Evolutionary conservation across 1,284 basidiomycete genomes (phyloP), one percentile per base, ranked within the genome.

Genomic region (Sporisorium scitamineum): DNA sequence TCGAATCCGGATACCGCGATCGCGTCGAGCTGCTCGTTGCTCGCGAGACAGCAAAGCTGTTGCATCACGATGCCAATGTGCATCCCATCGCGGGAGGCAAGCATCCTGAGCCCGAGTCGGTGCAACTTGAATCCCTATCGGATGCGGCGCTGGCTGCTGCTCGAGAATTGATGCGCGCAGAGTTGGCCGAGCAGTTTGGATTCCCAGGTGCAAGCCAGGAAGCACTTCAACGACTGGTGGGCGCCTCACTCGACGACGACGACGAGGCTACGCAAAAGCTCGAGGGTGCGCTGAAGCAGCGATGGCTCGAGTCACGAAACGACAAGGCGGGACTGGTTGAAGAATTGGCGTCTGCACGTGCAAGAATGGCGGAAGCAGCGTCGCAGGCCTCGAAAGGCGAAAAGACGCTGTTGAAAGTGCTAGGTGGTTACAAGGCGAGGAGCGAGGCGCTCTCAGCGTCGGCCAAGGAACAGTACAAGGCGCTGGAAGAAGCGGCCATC

Each of bases 381-480:
- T 89, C 88, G 52, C 93, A 92, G 81, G 92, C 93, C 0, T 87
- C 90, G 44, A 99, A 98, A 87, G 86, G 89, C 5, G 97, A 99
- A 88, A 97, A 96, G 90, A 95, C 94, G 86, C 90, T 99, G 20
- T 89, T 88, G 14, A 91, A 96, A 74, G 89, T 91, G 24, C 89
- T 99, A 8, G 95, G 95, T 44, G 97, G 97, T 3, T 99, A 99
- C 86, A 90, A 93, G 82, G 89, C 90, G 41, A 90, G 96, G 16
- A 91, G 91, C 45, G 89, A 89, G 77, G 90, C 90, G 47, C 88
- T 96, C 8, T 87, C 89, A 16, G 90, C 90, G 80, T 68, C 73
- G 44, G 58, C 76, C 47, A 55, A 54, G 24, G 68, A 79, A 27
- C 63, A 61, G 5, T 77, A 70, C 47, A 54, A 54, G 29, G 61